These are phyloP conservation scores for Lyophyllum atratum DNA, from an alignment of 768 basidiomycete genomes.

Conservation along the genomic window DNA sequence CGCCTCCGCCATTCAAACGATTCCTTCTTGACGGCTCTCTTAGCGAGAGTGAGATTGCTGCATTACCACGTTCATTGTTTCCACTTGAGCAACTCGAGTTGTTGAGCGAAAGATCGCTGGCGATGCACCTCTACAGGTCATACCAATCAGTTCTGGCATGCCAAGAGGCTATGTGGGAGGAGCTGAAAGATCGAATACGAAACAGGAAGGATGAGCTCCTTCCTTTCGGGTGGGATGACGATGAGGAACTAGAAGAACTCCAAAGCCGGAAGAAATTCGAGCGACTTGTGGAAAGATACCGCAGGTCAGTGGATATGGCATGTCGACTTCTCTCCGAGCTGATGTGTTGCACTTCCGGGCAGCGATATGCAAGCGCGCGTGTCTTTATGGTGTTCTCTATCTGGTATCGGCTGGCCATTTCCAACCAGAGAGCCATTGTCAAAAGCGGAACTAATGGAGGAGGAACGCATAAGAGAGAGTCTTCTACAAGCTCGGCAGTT, in stretches of 20 bases:
- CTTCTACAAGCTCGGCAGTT: slow-evolving; percentile 59
- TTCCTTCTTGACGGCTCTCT: slow-evolving; percentile 51
- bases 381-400: slow-evolving; percentile 64
- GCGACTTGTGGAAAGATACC: slow-evolving; percentile 56
- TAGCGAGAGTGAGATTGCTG: slow-evolving; percentile 40
- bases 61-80: slow-evolving; percentile 37
- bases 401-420: slow-evolving; percentile 57
- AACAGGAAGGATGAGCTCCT: slow-evolving; percentile 54
- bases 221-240: slow-evolving; percentile 71
- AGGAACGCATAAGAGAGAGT: slow-evolving; percentile 60
- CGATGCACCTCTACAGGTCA: slow-evolving; percentile 71
- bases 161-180: slow-evolving; percentile 80
- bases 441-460: slow-evolving; percentile 71
- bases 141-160: slow-evolving; percentile 64
- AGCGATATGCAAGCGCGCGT: slow-evolving; percentile 71
- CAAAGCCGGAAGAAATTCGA: slow-evolving; percentile 62
- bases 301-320: slow-evolving; percentile 40
- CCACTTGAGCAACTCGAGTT: slow-evolving; percentile 42
- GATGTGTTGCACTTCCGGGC: not conserved
- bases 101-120: slow-evolving; percentile 60
- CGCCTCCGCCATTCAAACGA: slow-evolving; percentile 29
- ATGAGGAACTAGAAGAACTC: slow-evolving; percentile 59
- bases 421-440: slow-evolving; percentile 64
- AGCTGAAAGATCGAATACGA: slow-evolving; percentile 61
- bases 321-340: slow-evolving; percentile 1